Evolutionary conservation across 495 filamentous ascomycete genomes (phyloP).

Genomic region (Hypoxylon subgilvum): DNA sequence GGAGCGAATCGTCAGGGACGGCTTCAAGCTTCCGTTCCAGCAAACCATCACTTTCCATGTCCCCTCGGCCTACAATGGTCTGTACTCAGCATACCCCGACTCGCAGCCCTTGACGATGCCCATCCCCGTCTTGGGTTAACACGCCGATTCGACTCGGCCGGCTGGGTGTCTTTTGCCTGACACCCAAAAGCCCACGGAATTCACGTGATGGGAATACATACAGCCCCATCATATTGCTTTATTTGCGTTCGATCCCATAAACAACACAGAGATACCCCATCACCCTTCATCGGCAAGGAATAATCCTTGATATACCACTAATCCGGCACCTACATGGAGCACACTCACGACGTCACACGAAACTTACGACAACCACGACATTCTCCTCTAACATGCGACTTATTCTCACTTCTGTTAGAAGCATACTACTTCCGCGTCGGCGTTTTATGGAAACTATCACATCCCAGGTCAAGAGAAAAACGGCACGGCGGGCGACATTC

Average conservation of each 20-base stretch:
- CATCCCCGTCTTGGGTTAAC: constrained; percentile 45
- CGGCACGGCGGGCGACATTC: constrained; percentile 23
- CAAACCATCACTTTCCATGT: constrained; percentile 2
- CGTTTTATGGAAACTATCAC: constrained; percentile 34
- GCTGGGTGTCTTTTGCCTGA: background rate
- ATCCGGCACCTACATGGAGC: constrained; percentile 21
- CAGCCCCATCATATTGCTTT: no score
- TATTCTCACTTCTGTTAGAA: constrained; percentile 6
- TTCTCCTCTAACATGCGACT: constrained; percentile 14
- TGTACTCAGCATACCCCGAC: background rate
- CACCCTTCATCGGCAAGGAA: background rate
- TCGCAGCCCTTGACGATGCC: constrained; percentile 39
- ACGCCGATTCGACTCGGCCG: background rate
- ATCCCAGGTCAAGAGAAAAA: constrained; percentile 10
- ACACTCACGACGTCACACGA: constrained; percentile 24
- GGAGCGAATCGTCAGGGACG: constrained; percentile 67
- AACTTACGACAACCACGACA: constrained; percentile 20
- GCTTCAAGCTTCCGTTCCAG: constrained; percentile 49
- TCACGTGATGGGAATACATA: no score
- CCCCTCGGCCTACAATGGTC: constrained; percentile 3
- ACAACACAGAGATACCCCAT: background rate
- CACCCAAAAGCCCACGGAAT: background rate
- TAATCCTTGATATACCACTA: constrained; percentile 20
- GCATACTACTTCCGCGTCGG: constrained; percentile 21
- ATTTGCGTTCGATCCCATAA: constrained; percentile 22